Evolutionary conservation across 768 basidiomycete species (phyloP).

Genomic region (Phanerodontia chrysosporium): DNA sequence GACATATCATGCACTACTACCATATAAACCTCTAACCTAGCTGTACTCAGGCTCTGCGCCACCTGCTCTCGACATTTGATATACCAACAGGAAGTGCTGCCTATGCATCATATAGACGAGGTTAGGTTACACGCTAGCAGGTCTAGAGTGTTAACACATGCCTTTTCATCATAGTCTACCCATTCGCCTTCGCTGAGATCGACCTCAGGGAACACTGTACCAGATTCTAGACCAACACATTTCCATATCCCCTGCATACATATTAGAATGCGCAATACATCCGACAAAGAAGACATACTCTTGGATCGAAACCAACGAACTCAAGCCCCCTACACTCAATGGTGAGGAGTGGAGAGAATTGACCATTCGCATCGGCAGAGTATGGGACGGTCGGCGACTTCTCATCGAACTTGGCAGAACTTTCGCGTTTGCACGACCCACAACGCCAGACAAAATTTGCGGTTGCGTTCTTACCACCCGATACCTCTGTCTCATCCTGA

Average conservation of each 20-base stretch:
- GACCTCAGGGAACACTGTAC: slow-evolving; percentile 59
- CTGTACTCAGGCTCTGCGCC: slow-evolving; percentile 51
- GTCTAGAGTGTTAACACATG: slow-evolving; percentile 24
- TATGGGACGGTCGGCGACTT: slow-evolving; percentile 50
- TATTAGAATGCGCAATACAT: not conserved
- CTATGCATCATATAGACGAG: too few relatives aligned
- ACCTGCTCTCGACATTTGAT: slow-evolving; percentile 60
- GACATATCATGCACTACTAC: too few relatives aligned
- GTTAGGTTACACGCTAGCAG: too few relatives aligned
- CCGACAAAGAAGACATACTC: slow-evolving; percentile 33
- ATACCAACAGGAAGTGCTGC: slow-evolving; percentile 62
- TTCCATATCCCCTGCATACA: slow-evolving; percentile 67
- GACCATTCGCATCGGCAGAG: slow-evolving; percentile 51
- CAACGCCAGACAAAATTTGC: slow-evolving; percentile 85
- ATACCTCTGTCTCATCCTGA: slow-evolving; percentile 65
- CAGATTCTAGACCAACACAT: slow-evolving; percentile 57
- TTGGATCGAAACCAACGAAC: slow-evolving; percentile 72
- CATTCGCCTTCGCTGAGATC: slow-evolving; percentile 67
- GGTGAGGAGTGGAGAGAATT: slow-evolving; percentile 60
- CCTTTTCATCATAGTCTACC: slow-evolving; percentile 93
- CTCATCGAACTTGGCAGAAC: slow-evolving; percentile 73
- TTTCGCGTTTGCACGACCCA: slow-evolving; percentile 72
- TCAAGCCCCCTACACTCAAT: slow-evolving; percentile 89
- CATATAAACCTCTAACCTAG: too few relatives aligned
- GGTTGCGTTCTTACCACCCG: slow-evolving; percentile 58